Percentiles rank a stretch among this genome's conserved stretches.
phyloP scores from a whole-genome alignment of 345 rosid species.

The Aethionema arabicum region DNA sequence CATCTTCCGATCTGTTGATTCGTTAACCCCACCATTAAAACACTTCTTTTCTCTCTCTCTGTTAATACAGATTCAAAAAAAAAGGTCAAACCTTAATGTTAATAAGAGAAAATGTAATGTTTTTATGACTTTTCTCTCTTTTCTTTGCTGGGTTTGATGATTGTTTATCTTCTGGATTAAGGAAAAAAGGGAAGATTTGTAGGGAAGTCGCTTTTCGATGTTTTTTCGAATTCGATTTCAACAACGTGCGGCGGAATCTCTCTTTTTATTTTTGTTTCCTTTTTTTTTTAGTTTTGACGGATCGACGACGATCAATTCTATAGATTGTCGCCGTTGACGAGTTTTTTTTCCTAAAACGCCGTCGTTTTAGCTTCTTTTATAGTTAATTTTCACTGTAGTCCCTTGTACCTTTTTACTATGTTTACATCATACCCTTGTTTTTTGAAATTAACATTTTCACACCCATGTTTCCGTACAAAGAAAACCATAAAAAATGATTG shows the following conservation, averaged over 20 bases:
- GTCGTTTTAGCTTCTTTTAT: background rate
- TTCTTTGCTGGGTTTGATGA: slow-evolving; percentile 20
- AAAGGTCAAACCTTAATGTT: slow-evolving; percentile 15
- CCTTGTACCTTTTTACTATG: background rate
- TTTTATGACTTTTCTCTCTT: slow-evolving; percentile 3
- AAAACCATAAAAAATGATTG: no score
- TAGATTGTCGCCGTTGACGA: slow-evolving; percentile 31
- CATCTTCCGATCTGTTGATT: slow-evolving; percentile 53
- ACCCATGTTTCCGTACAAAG: background rate
- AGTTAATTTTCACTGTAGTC: background rate
- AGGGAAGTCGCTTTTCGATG: background rate
- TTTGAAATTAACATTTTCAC: background rate
- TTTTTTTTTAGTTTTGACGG: slow-evolving; percentile 13
- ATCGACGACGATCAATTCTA: slow-evolving; percentile 31
- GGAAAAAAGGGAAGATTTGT: slow-evolving; percentile 4
- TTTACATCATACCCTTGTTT: background rate
- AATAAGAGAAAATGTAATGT: no score
- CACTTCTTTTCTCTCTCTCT: slow-evolving; percentile 18
- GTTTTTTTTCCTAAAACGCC: slow-evolving; percentile 18
- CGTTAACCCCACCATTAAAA: slow-evolving; percentile 50
- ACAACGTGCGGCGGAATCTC: slow-evolving; percentile 40
- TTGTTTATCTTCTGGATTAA: slow-evolving; percentile 27
- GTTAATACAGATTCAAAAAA: no score
- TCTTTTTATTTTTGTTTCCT: background rate
- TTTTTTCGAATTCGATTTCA: slow-evolving; percentile 24